Percentiles rank a stretch among this genome's conserved stretches.
These are phyloP conservation scores for Vaccinium macrocarpon DNA, from an alignment of 148 eudicot species.

Conservation along the genomic window DNA sequence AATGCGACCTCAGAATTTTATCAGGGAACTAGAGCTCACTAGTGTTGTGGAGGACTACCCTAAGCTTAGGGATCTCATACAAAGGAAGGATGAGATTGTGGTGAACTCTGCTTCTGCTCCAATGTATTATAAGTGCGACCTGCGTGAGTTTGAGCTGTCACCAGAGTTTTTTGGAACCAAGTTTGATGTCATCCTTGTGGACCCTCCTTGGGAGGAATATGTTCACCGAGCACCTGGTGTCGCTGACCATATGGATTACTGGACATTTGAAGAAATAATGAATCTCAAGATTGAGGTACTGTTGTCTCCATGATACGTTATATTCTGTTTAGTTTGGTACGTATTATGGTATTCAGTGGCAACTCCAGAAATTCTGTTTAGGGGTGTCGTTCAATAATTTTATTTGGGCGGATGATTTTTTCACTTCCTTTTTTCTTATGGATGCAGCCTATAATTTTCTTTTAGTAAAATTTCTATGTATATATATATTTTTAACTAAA, in stretches of 20 bases:
- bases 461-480: too few relatives aligned
- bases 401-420: too few relatives aligned
- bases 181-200: constrained; percentile 96
- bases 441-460: too few relatives aligned
- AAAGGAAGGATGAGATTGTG: constrained; percentile 97
- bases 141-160: constrained; percentile 72
- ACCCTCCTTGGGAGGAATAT: constrained; percentile 99
- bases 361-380: too few relatives aligned
- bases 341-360: neutral
- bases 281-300: constrained; percentile 92
- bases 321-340: neutral
- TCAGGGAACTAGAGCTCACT: constrained; percentile 86
- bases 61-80: constrained; percentile 93
- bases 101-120: constrained; percentile 76
- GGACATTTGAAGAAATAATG: constrained; percentile 94
- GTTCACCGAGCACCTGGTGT: constrained; percentile 98
- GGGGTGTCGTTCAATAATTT: too few relatives aligned
- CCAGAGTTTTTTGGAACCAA: constrained; percentile 88
- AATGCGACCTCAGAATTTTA: constrained; percentile 93
- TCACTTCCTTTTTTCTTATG: too few relatives aligned
- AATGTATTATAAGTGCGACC: constrained; percentile 82
- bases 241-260: constrained; percentile 84
- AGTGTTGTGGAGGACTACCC: constrained; percentile 98
- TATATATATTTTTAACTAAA: too few relatives aligned
- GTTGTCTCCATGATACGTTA: neutral